Evolutionary conservation across 2,329 filamentous ascomycete species (phyloP), one percentile per base, ranked within the genome.

Genomic region (Pestalotiopsis fici): DNA sequence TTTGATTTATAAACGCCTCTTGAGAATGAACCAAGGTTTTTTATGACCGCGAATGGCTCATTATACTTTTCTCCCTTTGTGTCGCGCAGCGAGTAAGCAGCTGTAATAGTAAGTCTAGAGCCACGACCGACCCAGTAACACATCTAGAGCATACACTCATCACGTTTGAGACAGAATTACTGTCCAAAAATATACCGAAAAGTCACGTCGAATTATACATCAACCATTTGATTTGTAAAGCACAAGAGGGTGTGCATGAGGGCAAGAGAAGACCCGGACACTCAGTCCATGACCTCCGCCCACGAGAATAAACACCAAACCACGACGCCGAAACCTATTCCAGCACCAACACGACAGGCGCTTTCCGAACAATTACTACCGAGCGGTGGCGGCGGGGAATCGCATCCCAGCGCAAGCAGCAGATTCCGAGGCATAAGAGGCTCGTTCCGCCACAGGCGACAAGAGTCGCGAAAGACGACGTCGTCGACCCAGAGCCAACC

Each of bases 371-470:
- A 50, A 11, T n/a, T 50, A 11, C n/a, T 23, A 18, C 4, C 43
- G 15, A 50, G 18, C n/a, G n/a, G 57, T 27, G 28, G 57, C 57
- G 27, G 23, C 55, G 18, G 55, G 21, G 27, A 27, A 60, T 31
- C 57, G 1, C 62, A 64, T 9, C 43, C 62, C 18, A 56, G 62
- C 18, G 25, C 62, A 47, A 64, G 62, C 25, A 43, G 59, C 59
- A 27, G 23, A 15, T 64, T 64, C 23, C 62, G 50, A 4, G 50
- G 50, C 50, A 13, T 64, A 25, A 54, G 62, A 18, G 37, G 60
- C 13, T 47, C 18, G 13, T 7, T 28, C 21, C 60, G 23, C 13
- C 62, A 25, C 18, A 35, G 35, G 27, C 62, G 62, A 23, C 39
- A 28, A 12, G 39, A 64, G 7, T 55, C 39, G 18, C 62, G 25